Base-by-base conservation (phyloP, 2,329 filamentous ascomycete genomes). In the Didymosphaeria variabile region DNA sequence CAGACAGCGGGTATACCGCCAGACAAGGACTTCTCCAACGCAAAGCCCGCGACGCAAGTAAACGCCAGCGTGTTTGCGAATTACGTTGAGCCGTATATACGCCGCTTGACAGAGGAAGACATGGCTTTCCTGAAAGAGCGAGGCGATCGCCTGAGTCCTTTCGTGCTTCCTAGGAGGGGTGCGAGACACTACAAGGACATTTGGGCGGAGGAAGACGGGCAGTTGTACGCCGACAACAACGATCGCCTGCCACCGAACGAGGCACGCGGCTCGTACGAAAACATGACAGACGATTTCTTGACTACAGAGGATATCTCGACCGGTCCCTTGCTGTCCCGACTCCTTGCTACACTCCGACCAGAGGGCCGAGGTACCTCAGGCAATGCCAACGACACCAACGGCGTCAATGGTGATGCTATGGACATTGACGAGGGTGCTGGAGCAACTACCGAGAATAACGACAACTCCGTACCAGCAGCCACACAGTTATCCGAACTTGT, bases 161-260 rank as follows among this genome's bases (percentile, higher is more conserved):
- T 97, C 70, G 83, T 94, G 40, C 93, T 97, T 78, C 93, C 94
- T 8, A 90, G 90, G 66, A 89, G 93, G 23, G 94, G 93, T 49
- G 91, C 92, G 76, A 90, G 89, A 69, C 90, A 93, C 72, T 99
- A 98, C 79, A 89, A 87, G 26, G 94, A 98, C 62, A 84, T 94
- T 10, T 99, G 95, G 95, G 91, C 93, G 0, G 93, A 97, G 67
- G 95, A 99, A 76, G 95, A 99, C 72, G 93, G 92, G 10, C 84
- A 87, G 51, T 90, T 93, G 83, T 85, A 89, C 40, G 82, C 94
- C 8, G 92, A 96, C 73, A 85, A 86, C 5, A 84, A 86, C 5
- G 84, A 86, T 38, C 89, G 88, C 66, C 84, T 92, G 7, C 86
- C 92, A 0, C 85, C 91, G 1, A 97, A 97, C 73, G 90, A 95